Evolutionary conservation across 2,329 filamentous ascomycete genomes (phyloP), one percentile per base, ranked within the genome.

Genomic region (Phyllosticta capitalensis): DNA sequence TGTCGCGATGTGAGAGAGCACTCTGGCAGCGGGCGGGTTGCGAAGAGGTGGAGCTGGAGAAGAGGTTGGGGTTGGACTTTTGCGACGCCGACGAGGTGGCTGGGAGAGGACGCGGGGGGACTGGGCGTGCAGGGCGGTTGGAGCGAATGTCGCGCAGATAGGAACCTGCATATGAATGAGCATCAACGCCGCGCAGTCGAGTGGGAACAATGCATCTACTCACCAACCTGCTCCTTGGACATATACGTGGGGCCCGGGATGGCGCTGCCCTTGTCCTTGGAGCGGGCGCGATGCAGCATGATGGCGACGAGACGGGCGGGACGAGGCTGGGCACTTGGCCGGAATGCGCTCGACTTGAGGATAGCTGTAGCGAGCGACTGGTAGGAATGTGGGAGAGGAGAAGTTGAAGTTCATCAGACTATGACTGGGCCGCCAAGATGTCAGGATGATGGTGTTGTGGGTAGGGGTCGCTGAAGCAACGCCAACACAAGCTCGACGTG

Each of bases 61-160:
- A 17, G 38, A n/a, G 38, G 38, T 14, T 45, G 38, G 38, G 38
- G 17, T 45, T 45, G 38, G 38, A n/a, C 38, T 45, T 17, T 64
- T 64, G 17, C 65, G 72, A 26, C 24, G 24, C 3, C 65, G 70
- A 65, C 64, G 77, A 72, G 63, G 78, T 79, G 21, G 77, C 74
- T 10, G 83, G 83, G 52, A 80, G 81, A 61, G 88, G 87, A 64
- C 88, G 80, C 55, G 87, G 86, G 63, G 88, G 88, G 60, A 83
- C 86, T 9, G 88, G 88, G 59, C 88, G 81, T 38, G 81, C 78
- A 59, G 84, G 78, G 56, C 86, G 84, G 72, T 82, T 88, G 65
- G 81, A 83, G 65, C 89, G 85, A 38, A 92, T 81, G 65, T 86
- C 83, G 65, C 85, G 79, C 38, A 91, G 81, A 71, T 90, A 92